Evolutionary conservation across 345 rosid genomes (phyloP).

Genomic region (Melastoma malabathricum): DNA sequence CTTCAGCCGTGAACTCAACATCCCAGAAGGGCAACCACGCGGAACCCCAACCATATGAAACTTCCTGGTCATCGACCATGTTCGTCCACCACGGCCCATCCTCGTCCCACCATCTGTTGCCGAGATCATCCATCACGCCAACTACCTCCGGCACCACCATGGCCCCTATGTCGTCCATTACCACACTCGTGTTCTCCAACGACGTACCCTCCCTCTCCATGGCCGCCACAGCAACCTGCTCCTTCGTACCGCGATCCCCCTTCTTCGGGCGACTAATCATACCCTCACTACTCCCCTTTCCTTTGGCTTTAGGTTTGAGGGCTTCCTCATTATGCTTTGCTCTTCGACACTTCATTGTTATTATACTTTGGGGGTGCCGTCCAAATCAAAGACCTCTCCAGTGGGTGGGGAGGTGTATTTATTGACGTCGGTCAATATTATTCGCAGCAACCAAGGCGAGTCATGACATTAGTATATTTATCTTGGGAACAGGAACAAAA

Average conservation of each 20-base stretch:
- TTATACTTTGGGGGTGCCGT: not conserved
- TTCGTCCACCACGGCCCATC: slow-evolving; percentile 3
- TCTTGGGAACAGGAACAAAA: no score
- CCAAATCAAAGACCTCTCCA: no score
- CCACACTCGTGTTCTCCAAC: no score
- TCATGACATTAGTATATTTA: no score
- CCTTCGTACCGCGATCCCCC: not conserved
- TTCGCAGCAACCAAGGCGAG: no score
- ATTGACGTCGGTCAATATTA: no score
- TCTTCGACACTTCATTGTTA: slow-evolving; percentile 9
- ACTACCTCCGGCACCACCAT: not conserved
- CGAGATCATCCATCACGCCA: not conserved
- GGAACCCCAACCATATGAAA: slow-evolving; percentile 33
- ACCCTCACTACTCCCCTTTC: no score
- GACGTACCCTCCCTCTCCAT: no score
- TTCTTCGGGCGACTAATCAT: not conserved
- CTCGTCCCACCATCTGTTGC: not conserved
- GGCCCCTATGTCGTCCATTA: not conserved
- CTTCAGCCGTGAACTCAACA: slow-evolving; percentile 32
- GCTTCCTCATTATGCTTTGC: not conserved
- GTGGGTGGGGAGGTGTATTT: no score
- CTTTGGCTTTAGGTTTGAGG: slow-evolving; percentile 2
- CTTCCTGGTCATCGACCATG: slow-evolving; percentile 2
- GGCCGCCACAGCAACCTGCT: no score
- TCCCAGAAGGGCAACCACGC: slow-evolving; percentile 52